phyloP scores from a whole-genome alignment of 2,329 filamentous ascomycete species.

The Trichoderma polysporum region DNA sequence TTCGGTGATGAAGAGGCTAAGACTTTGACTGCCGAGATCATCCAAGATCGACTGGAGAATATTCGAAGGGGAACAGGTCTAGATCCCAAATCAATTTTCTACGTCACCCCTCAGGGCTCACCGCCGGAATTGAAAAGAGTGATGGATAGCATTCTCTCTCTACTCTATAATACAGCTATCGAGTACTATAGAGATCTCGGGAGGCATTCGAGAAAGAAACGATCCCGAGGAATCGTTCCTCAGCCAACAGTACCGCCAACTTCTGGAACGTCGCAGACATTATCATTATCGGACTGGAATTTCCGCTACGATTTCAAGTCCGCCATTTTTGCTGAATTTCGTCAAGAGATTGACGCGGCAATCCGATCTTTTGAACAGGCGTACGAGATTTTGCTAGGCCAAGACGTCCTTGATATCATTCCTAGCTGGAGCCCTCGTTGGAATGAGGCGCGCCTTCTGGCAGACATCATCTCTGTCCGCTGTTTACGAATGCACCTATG shows the following conservation, averaged over 20 bases:
- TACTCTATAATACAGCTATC: conserved; percentile 70
- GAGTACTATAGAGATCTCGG: conserved; percentile 94
- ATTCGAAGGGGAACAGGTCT: conserved; percentile 78
- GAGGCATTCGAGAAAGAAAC: conserved; percentile 88
- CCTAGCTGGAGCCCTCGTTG: conserved; percentile 88
- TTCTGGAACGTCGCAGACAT: conserved; percentile 76
- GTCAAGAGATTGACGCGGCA: conserved; percentile 87
- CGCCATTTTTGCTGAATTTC: conserved; percentile 85
- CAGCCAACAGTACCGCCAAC: conserved; percentile 81
- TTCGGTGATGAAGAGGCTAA: conserved; percentile 33
- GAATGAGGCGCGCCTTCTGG: conserved; percentile 86
- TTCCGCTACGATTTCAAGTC: conserved; percentile 94
- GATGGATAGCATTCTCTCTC: conserved; percentile 68
- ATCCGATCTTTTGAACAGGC: conserved; percentile 83
- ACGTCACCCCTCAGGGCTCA: conserved; percentile 73
- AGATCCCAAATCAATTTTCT: conserved; percentile 83
- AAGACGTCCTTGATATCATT: conserved; percentile 84
- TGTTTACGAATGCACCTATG: conserved; percentile 80
- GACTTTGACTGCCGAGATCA: conserved; percentile 59
- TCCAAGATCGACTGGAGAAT: conserved; percentile 69
- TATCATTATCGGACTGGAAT: conserved; percentile 87
- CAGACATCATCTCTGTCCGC: conserved; percentile 78
- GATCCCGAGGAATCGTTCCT: conserved; percentile 73
- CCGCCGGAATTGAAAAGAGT: conserved; percentile 70
- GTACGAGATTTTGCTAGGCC: conserved; percentile 77